Conservation (phyloP, 2,329 filamentous ascomycete genomes). For the Tothia fuscella region DNA sequence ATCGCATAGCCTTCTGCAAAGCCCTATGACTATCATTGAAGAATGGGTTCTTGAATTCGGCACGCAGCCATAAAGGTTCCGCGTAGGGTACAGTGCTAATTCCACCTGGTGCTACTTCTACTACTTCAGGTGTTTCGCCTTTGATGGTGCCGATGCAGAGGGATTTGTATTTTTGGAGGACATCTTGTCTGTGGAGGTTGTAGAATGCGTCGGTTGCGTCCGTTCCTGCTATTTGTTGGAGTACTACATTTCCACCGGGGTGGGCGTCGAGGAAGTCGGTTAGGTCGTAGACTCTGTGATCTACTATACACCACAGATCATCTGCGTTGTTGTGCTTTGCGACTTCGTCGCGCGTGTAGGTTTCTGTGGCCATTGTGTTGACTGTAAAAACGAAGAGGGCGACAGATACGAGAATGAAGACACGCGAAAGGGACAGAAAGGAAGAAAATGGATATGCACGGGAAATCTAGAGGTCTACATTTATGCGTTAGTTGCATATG, state of each 20-base stretch:
- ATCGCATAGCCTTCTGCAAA: conserved; percentile 56
- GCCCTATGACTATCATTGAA: conserved; percentile 62
- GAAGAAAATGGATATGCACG: too few species aligned
- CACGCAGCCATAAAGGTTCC: conserved; percentile 72
- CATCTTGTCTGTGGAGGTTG: conserved; percentile 84
- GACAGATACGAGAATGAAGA: too few species aligned
- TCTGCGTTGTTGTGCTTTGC: conserved; percentile 65
- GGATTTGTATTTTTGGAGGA: conserved; percentile 66
- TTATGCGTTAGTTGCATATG: too few species aligned
- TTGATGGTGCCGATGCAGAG: conserved; percentile 65
- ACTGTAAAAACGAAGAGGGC: too few species aligned
- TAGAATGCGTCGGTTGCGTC: conserved; percentile 76
- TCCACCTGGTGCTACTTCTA: conserved; percentile 57
- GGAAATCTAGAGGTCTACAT: too few species aligned
- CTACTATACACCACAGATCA: conserved; percentile 72
- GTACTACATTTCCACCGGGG: conserved; percentile 68
- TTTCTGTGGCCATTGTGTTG: background rate
- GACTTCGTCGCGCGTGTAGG: conserved; percentile 42
- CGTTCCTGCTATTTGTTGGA: conserved; percentile 66
- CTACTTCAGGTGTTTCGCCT: conserved; percentile 63
- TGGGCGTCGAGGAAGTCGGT: conserved; percentile 78
- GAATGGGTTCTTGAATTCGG: conserved; percentile 67
- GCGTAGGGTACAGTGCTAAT: conserved; percentile 70
- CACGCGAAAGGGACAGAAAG: too few species aligned
- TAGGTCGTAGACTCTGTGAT: conserved; percentile 78